Evolutionary conservation across 176 grass and related monocot genomes (phyloP).

Genomic region (Typha latifolia): DNA sequence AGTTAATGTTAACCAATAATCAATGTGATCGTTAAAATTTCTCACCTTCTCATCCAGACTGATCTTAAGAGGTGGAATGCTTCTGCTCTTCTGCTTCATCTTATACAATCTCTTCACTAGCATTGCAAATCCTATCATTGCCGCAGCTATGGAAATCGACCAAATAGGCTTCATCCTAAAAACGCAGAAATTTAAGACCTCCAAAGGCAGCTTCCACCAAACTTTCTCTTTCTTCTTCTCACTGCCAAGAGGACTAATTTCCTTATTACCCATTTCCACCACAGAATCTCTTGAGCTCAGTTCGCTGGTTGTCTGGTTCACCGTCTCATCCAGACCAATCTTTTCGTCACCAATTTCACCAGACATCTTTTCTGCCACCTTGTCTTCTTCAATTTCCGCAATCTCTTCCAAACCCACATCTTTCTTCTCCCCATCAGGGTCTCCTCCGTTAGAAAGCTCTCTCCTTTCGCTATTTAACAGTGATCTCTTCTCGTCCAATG

Average conservation of each 20-base stretch:
- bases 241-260: too few species aligned
- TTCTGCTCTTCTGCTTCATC: conserved; percentile 51
- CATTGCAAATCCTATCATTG: conserved; percentile 61
- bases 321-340: background rate
- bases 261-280: too few species aligned
- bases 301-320: too few species aligned
- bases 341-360: background rate
- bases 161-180: conserved; percentile 52
- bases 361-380: background rate
- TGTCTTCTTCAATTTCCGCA: conserved; percentile 3
- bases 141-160: conserved; percentile 63
- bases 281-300: too few species aligned
- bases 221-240: conserved; percentile 25
- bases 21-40: background rate
- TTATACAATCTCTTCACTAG: conserved; percentile 57
- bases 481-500: conserved; percentile 24
- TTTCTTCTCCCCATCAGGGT: conserved; percentile 19
- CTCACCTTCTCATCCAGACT: conserved; percentile 75
- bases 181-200: conserved; percentile 51
- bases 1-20: background rate
- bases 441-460: conserved; percentile 13
- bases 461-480: conserved; percentile 23
- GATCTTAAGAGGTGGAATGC: conserved; percentile 48
- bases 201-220: conserved; percentile 74
- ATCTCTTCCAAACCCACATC: conserved; percentile 3